Evolutionary conservation across 106 monocot genomes (phyloP), one percentile per base, ranked within the genome.

Genomic region (Ottelia alismoides): DNA sequence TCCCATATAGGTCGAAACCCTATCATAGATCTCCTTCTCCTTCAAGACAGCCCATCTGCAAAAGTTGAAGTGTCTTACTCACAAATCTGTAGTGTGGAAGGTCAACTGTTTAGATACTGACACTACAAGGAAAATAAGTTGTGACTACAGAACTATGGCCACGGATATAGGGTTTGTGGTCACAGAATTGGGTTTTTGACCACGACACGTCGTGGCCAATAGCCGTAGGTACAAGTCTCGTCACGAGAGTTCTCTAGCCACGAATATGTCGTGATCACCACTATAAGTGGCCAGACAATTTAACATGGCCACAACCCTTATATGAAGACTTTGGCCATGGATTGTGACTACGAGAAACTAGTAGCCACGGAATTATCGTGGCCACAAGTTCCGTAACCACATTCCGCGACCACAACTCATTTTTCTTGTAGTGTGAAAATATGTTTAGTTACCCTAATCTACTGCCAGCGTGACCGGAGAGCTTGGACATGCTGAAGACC

Each of bases 401-500:
- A 22, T 1, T 24, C n/a, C 24, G n/a, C n/a, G n/a, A n/a, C n/a
- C n/a, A n/a, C n/a, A n/a, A n/a, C n/a, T n/a, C n/a, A n/a, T n/a
- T n/a, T n/a, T n/a, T n/a, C n/a, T n/a, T n/a, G n/a, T n/a, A n/a
- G n/a, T n/a, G n/a, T n/a, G n/a, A n/a, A 50, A 1, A 11, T 20
- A 11, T 21, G 25, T 51, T 25, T 22, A 51, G 23, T 4, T 77
- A 82, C 79, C 83, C 83, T 11, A 90, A 80, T 55, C 83, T 64
- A 66, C 80, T 90, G 40, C 92, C 65, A 21, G 92, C 87, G 52
- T 93, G 92, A 23, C 87, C 92, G 5, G 87, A 75, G 16, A 74
- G 3, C 53, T 92, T 92, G 17, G 82, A 83, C 1, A 43, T n/a
- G 27, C 76, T 62, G 71, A 92, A 92, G 51, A 83, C 19, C 86